A percentile compares a stretch with the other conserved stretches of the same genome.
phyloP scores from a whole-genome alignment of 805 yeast species.

The Candida methanosorbosa region DNA sequence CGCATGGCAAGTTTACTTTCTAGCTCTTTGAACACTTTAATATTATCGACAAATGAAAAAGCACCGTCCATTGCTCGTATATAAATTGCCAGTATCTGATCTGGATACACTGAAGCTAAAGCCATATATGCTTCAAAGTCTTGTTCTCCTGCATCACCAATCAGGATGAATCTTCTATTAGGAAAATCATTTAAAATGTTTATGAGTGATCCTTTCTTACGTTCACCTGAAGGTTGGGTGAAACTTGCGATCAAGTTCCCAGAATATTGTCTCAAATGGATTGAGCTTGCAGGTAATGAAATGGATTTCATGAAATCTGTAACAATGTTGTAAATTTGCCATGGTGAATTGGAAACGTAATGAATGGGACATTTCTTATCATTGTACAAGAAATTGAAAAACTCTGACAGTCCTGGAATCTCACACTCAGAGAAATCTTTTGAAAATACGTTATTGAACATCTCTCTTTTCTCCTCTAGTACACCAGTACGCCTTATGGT shows the following conservation, averaged over 20 bases:
- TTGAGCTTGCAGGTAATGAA: conserved; percentile 68
- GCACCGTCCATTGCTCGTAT: conserved; percentile 71
- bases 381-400: conserved; percentile 50
- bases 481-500: conserved; percentile 90
- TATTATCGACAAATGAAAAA: conserved; percentile 46
- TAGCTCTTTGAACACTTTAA: conserved; percentile 13
- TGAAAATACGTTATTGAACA: conserved; percentile 71
- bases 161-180: conserved; percentile 62
- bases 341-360: conserved; percentile 93
- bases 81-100: conserved; percentile 62
- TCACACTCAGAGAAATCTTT: conserved; percentile 58
- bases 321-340: conserved; percentile 69
- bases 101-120: conserved; percentile 53
- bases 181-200: conserved; percentile 69
- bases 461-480: conserved; percentile 74
- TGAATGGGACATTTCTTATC: conserved; percentile 50
- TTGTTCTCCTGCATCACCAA: conserved; percentile 95
- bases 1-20: conserved; percentile 10
- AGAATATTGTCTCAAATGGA: conserved; percentile 80
- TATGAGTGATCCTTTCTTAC: conserved; percentile 60
- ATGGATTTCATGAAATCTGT: conserved; percentile 44
- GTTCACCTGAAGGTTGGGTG: conserved; percentile 78
- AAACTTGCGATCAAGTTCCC: conserved; percentile 77
- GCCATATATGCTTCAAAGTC: conserved; percentile 88
- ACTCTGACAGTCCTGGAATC: conserved; percentile 64